Base-by-base conservation (phyloP, 2,329 filamentous ascomycete species). In the Cladosporium cucumerinum region DNA sequence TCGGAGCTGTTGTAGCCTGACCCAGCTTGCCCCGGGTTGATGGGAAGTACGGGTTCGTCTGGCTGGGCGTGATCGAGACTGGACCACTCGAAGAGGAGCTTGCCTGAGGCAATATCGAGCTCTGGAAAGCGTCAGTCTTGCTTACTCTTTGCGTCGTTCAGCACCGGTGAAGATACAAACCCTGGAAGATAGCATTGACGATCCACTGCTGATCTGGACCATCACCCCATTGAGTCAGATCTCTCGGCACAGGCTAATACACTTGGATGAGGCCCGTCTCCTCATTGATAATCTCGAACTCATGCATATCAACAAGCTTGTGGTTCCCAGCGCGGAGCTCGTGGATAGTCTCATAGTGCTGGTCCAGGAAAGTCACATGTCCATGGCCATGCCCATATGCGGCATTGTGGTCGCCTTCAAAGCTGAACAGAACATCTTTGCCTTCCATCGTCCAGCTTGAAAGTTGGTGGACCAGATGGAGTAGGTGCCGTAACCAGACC, bases 31-130 rank as follows among this genome's bases (percentile, higher is more conserved):
- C 66, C 66, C 16, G 64, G 66, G 34, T 75, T 73, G 32, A 72
- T 70, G 14, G 78, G 75, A 55, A 70, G 73, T 28, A 67, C 61
- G 30, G 55, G 57, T 79, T 81, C 80, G 11, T 79, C 75, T 1
- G 81, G 78, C n/a, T 75, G 72, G 21, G 84, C 75, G 70, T 85
- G 80, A 51, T 85, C 82, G 3, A 85, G 73, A 67, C 80, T 82
- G 39, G 76, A 77, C 84, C 84, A 86, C 66, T 86, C 83, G 67
- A 86, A 86, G 16, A 85, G 68, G 0, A 86, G 71, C 32, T 82
- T 74, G 4, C 82, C 82, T 4, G 82, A 84, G 26, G 79, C 74
- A 48, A 84, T 81, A 65, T 84, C 78, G 36, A 83, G 72, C 69
- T 83, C 81, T 65, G 32, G 3, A 18, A n/a, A 34, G 25, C 16